Percentiles rank a stretch among this genome's conserved stretches.
Evolutionary conservation across 2,329 filamentous ascomycete genomes (phyloP).

Genomic region (Plectosphaerella plurivora): DNA sequence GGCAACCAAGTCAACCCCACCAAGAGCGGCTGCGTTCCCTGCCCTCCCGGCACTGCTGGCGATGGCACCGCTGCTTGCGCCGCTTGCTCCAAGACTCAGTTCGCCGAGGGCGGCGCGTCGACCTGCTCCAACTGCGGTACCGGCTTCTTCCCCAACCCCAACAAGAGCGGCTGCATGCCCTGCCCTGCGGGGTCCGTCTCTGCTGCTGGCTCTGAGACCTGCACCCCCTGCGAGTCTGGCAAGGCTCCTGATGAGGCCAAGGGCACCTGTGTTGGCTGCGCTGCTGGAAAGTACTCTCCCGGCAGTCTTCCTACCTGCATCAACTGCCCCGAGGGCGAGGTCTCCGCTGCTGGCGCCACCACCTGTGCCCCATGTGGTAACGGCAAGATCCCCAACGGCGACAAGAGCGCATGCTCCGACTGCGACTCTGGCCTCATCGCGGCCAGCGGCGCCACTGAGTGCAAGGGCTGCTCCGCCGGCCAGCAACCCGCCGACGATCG

Average conservation of each 20-base stretch:
- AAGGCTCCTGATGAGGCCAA: neutral
- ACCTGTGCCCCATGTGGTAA: neutral
- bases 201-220: neutral
- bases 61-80: neutral
- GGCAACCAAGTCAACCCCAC: neutral
- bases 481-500: neutral
- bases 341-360: neutral
- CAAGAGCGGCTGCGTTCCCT: neutral
- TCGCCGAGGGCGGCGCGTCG: neutral
- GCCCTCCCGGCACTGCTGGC: neutral
- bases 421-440: neutral
- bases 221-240: neutral
- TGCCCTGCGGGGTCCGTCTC: neutral
- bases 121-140: neutral
- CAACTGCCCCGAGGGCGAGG: neutral
- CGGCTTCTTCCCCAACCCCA: neutral
- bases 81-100: neutral
- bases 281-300: neutral
- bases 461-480: neutral
- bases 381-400: neutral
- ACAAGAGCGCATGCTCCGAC: neutral
- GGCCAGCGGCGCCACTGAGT: neutral
- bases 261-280: neutral
- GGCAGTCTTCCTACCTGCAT: neutral
- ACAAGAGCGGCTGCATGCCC: neutral